Conservation (phyloP, 2,329 filamentous ascomycete species). For the Phyllosticta citrichinensis region DNA sequence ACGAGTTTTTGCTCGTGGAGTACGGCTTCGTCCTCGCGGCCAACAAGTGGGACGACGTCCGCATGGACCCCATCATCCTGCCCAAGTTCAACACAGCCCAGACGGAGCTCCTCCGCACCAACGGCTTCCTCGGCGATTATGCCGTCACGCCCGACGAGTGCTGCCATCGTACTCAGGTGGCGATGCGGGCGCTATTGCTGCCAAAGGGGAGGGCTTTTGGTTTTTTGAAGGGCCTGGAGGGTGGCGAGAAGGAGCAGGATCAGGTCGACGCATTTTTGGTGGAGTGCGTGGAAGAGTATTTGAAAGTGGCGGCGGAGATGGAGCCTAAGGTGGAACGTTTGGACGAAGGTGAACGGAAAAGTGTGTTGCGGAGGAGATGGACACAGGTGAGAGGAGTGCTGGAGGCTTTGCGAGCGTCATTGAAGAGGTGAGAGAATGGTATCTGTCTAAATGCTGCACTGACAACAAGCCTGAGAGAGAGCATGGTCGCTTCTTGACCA, state of each 20-base stretch:
- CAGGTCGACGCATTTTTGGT: constrained; percentile 29
- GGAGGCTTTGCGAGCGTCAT: neutral
- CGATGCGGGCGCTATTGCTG: constrained; percentile 27
- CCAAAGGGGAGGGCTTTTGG: constrained; percentile 17
- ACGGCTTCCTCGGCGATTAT: constrained; percentile 32
- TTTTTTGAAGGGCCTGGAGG: constrained; percentile 22
- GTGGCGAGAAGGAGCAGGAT: constrained; percentile 24
- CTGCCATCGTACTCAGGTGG: constrained; percentile 38
- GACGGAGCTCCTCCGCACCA: constrained; percentile 28
- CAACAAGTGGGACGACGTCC: constrained; percentile 31
- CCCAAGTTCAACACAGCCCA: constrained; percentile 25
- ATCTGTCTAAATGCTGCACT: too few relatives aligned
- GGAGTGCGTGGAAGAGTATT: constrained; percentile 20
- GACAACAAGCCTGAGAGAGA: too few relatives aligned
- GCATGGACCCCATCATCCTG: constrained; percentile 33
- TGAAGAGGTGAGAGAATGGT: neutral
- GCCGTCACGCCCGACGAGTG: constrained; percentile 21
- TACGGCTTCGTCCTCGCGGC: constrained; percentile 41
- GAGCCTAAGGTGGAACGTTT: constrained; percentile 5
- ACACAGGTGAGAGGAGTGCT: constrained; percentile 26
- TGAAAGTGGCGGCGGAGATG: constrained; percentile 21
- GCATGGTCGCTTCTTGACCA: too few relatives aligned
- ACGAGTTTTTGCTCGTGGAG: constrained; percentile 63
- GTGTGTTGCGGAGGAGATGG: constrained; percentile 24
- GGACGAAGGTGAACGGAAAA: constrained; percentile 17